Evolutionary conservation across 1,139 yeast species (phyloP), one percentile per base, ranked within the genome.

Genomic region (Magnusiomyces clavatus): DNA sequence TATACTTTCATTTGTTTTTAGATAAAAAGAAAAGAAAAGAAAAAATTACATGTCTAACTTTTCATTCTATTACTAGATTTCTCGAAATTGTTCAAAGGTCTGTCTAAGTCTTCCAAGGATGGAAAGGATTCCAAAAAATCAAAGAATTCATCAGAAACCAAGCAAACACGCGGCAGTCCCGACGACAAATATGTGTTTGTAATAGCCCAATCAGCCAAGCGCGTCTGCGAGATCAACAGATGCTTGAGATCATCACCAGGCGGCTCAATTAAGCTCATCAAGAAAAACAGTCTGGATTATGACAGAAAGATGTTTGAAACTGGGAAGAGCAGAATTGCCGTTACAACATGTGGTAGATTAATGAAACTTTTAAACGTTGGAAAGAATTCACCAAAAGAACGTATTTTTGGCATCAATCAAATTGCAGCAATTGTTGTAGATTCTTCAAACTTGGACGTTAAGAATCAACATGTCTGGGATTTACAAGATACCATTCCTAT

Each of bases 141-240:
- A 3, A 41, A 41, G 20, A 19, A 41, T 11, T 14, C 39, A 4
- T n/a, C n/a, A 37, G 20, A 41, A 19, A 20, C 10, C 43, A 39
- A 39, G 20, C 16, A 39, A 16, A 3, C 13, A 6, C 16, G 19
- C 16, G 20, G 20, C 17, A 16, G 19, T 11, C 20, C 43, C 10
- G 43, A 12, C 10, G 43, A 56, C 78, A 75, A 59, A 68, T 54
- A 51, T 40, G 48, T 83, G 19, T 72, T 83, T n/a, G 69, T 83
- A 2, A 65, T 85, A 16, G 77, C 86, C 3, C 76, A 79, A 75
- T 83, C 89, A 0, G 90, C 90, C 0, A 68, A 83, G 24, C 72
- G 92, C 54, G 87, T 84, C 1, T 84, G 92, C 68, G 90, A 84
- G 60, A 74, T 82, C 2, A 80, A 79, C 61, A 73, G 92, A 52